Base-by-base conservation (phyloP, 257 asterid species). In the Echium plantagineum region DNA sequence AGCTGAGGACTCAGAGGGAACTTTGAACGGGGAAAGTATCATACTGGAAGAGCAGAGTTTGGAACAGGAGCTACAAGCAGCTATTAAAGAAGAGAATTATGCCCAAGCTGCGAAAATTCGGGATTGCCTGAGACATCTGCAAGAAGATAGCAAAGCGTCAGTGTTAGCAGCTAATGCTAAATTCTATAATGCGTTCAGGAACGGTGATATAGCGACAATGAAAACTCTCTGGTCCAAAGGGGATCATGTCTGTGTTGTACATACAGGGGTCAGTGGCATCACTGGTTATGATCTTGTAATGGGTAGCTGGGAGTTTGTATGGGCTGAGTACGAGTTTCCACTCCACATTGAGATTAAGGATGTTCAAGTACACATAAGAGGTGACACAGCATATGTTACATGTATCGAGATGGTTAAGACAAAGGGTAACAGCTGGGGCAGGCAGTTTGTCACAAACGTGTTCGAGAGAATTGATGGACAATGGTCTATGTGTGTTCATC, bases 231-330 rank as follows among this genome's bases (percentile, higher is more conserved):
- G 97, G 95, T 84, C 94, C 0, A 93, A 78, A 75, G 86, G 88
- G 6, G 89, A 82, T 30, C 82, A 86, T 22, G 93, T 78, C 26
- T 91, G 98, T 46, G 94, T 89, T 28, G 97, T 93, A 7, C 98
- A 93, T 75, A 96, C 98, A 0, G 98, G 97, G 12, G 98, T 89
- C 64, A 89, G 97, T 49, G 98, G 98, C 56, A 93, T 93, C 66
- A 78, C 95, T 7, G 97, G 98, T 5, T 60, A 93, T 63, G 98
- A 93, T 69, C 94, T 89, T 28, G 80, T 93, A 42, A 93, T 93
- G 98, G 98, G 98, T 26, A 88, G 97, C 74, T 89, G 97, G 98
- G 98, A 89, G 60, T 86, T 86, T 21, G 97, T 93, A 22, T 89
- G 97, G 99, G 99, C 97, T 1, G 99, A 93, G 60, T 89, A 89